These are phyloP conservation scores for Stachybotrys chlorohalonatus DNA, from an alignment of 2,329 filamentous ascomycete genomes.

Conservation along the genomic window DNA sequence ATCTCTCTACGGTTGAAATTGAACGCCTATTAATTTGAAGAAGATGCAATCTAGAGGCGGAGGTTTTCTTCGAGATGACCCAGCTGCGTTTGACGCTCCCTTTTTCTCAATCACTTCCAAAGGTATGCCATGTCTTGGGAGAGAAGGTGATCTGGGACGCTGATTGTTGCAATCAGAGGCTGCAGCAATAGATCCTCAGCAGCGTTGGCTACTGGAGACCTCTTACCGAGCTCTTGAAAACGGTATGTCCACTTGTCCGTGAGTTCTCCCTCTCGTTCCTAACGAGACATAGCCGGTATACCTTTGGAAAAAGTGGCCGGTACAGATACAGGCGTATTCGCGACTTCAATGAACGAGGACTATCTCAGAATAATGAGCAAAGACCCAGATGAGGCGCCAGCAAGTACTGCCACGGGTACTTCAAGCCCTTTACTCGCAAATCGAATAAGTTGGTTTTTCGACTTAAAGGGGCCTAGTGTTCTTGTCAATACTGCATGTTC, in stretches of 20 bases:
- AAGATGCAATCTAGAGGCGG: not conserved
- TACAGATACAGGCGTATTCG: conserved; percentile 26
- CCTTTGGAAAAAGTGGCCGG: conserved; percentile 3
- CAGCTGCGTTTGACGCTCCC: conserved; percentile 10
- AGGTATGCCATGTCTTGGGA: conserved; percentile 8
- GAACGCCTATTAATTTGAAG: not conserved
- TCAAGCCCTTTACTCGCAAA: conserved; percentile 21
- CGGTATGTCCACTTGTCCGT: not conserved
- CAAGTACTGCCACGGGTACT: conserved; percentile 19
- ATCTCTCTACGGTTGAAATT: not conserved
- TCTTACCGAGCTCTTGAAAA: conserved; percentile 4
- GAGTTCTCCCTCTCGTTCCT: not conserved
- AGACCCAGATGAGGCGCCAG: conserved; percentile 14
- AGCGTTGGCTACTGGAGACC: conserved; percentile 3
- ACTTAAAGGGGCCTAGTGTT: conserved; percentile 20
- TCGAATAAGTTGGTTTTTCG: conserved; percentile 26
- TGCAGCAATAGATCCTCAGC: conserved; percentile 5
- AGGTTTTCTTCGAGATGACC: not conserved
- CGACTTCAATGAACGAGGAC: conserved; percentile 20
- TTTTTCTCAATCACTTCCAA: conserved; percentile 17
- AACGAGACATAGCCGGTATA: conserved; percentile 3
- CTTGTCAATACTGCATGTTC: conserved; percentile 25
- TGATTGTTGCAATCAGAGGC: conserved; percentile 1
- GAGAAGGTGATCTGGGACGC: not conserved
- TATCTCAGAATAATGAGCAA: conserved; percentile 20